A percentile compares a stretch with the other conserved stretches of the same genome.
phyloP scores from a whole-genome alignment of 129 eudicot species.

The Dittrichia graveolens region DNA sequence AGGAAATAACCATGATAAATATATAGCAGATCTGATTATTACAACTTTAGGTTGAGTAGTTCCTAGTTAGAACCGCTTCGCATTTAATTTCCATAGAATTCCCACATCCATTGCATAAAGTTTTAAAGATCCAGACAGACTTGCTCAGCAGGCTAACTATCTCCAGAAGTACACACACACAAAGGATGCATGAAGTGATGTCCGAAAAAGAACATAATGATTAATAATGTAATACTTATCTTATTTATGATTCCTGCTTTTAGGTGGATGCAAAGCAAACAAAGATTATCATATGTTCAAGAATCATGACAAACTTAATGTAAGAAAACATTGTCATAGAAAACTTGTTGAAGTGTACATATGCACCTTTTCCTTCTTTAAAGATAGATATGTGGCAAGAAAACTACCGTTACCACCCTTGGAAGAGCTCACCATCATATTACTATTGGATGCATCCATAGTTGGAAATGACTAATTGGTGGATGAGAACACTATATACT shows the following conservation, averaged over 20 bases:
- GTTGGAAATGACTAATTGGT: no score
- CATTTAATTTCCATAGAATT: conserved; percentile 1
- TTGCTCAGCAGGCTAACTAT: neutral
- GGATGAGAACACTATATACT: neutral
- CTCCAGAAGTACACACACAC: conserved; percentile 6
- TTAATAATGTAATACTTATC: neutral
- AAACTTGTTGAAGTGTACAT: no score
- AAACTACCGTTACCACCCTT: no score
- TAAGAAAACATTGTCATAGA: neutral
- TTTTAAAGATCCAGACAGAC: no score
- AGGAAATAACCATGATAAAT: neutral
- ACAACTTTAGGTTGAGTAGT: conserved; percentile 6
- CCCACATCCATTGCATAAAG: neutral
- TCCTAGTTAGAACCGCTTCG: neutral
- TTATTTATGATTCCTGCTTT: neutral
- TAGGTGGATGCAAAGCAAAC: neutral
- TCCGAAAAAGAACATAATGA: neutral
- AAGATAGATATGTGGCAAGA: no score
- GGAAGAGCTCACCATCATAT: neutral
- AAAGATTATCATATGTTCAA: neutral
- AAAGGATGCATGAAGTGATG: no score
- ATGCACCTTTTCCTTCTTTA: no score
- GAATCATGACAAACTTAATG: conserved; percentile 1
- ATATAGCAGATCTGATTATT: conserved; percentile 1
- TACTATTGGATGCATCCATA: neutral